Evolutionary conservation across 2,329 filamentous ascomycete genomes (phyloP), one percentile per base, ranked within the genome.

Genomic region (Cordyceps tenuipes): DNA sequence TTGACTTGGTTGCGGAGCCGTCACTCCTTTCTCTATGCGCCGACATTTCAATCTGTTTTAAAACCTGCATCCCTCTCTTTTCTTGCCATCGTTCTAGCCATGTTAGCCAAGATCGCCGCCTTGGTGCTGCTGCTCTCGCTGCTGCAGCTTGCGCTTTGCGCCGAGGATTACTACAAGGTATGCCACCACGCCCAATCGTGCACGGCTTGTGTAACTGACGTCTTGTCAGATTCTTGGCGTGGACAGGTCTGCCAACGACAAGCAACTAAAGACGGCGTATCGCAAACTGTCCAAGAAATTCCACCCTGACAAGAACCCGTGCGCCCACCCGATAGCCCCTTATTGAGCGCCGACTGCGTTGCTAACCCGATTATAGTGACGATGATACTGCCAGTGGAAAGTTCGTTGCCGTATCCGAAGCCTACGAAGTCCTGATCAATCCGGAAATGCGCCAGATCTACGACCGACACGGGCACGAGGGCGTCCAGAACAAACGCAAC

Each of bases 261-360:
- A 87, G 69, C 88, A 97, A 68, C 88, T 99, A 71, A 99, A 99
- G 75, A 89, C 89, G 50, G 92, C 94, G 23, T 99, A 99, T 75
- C 85, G 92, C 62, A 87, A 85, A 62, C 80, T 99, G 12, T 95
- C 90, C 78, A 97, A 97, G 75, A 96, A 95, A 73, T 97, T 83
- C 73, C 94, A 99, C 71, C 94, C 94, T 3, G 94, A 99, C 75
- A 99, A 99, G 82, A 97, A 97, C 68, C 91, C 93, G 88, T 94
- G 82, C 68, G 88, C 77, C 49, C 55, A 43, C 17, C 3, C 17
- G 15, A 43, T 52, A 54, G 13, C 53, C 41, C 51, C 39, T 44
- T 13, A 44, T 9, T 43, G 52, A 43, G 13, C 58, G 19, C 60
- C 61, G 54, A 55, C 47, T 29, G 1, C 23, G 10, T 23, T n/a